Evolutionary conservation across 1,284 basidiomycete species (phyloP).

Genomic region (Trichosporon faecale): DNA sequence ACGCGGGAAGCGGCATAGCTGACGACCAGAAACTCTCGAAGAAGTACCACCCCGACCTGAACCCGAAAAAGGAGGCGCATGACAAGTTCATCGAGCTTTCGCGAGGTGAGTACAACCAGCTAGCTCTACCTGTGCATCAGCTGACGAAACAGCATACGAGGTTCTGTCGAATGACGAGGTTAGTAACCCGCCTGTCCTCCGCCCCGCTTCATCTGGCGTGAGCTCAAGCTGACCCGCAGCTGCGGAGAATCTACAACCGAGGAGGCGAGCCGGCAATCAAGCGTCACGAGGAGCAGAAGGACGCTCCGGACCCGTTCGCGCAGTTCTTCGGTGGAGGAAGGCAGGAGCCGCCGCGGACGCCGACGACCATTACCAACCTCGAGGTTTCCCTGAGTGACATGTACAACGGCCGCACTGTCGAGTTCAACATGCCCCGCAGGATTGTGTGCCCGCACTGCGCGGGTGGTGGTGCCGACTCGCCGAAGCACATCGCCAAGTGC

Average conservation of each 20-base stretch:
- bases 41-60: constrained; percentile 91
- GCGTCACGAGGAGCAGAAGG: constrained; percentile 67
- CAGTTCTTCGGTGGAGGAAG: constrained; percentile 79
- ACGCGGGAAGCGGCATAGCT: neutral
- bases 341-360: constrained; percentile 69
- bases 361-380: constrained; percentile 77
- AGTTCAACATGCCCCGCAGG: constrained; percentile 85
- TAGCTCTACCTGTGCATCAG: neutral
- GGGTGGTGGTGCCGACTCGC: constrained; percentile 83
- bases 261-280: constrained; percentile 90
- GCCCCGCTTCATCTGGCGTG: neutral
- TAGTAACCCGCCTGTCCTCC: constrained; percentile 31
- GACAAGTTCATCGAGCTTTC: constrained; percentile 84
- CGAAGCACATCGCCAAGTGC: constrained; percentile 78
- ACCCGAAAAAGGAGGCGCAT: constrained; percentile 75
- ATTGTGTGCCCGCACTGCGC: constrained; percentile 90
- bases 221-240: constrained; percentile 55
- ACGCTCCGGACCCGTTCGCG: constrained; percentile 82
- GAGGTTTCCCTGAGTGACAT: constrained; percentile 82
- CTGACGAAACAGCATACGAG: constrained; percentile 71
- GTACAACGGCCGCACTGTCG: constrained; percentile 77
- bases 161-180: constrained; percentile 77
- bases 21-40: constrained; percentile 67
- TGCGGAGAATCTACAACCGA: constrained; percentile 84
- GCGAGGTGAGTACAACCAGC: constrained; percentile 60